Conservation (phyloP, 106 monocot species). For the Allium sativum region DNA sequence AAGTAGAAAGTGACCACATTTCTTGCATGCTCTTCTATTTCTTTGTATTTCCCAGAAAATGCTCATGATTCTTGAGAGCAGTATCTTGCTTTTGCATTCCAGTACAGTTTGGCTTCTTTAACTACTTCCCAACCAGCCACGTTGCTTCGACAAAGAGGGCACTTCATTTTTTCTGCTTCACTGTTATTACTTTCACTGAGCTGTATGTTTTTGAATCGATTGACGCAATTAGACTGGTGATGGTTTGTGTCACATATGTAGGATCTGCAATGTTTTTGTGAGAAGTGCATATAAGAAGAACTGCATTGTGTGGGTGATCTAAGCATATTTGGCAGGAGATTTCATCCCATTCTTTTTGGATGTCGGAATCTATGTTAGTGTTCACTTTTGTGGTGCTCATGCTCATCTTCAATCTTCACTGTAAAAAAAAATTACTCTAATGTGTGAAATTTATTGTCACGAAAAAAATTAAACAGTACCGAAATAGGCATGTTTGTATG, state of each 20-base stretch:
- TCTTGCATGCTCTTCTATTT: conserved; percentile 68
- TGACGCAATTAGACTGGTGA: conserved; percentile 77
- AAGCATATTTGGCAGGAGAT: conserved; percentile 71
- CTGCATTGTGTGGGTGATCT: conserved; percentile 90
- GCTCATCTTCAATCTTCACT: conserved; percentile 10
- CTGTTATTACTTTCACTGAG: not conserved
- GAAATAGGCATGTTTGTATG: too few relatives aligned
- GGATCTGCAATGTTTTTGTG: conserved; percentile 65
- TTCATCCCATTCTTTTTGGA: conserved; percentile 71
- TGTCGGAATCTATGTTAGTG: conserved; percentile 15
- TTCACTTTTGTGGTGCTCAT: conserved; percentile 41
- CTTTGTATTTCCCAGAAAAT: conserved; percentile 63
- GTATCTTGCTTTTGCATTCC: conserved; percentile 47
- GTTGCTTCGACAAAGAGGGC: conserved; percentile 72
- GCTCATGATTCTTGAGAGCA: conserved; percentile 71
- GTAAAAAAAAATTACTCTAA: too few relatives aligned
- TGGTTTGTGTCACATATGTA: conserved; percentile 90
- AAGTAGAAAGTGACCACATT: conserved; percentile 15
- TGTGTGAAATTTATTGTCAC: too few relatives aligned
- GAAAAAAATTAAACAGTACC: too few relatives aligned
- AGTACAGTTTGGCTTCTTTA: conserved; percentile 58
- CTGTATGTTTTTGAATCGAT: conserved; percentile 44
- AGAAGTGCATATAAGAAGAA: conserved; percentile 61
- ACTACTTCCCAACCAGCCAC: conserved; percentile 53
- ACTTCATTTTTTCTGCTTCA: conserved; percentile 36